Conservation (phyloP, 441 rosid genomes). For the Iberis amara region DNA sequence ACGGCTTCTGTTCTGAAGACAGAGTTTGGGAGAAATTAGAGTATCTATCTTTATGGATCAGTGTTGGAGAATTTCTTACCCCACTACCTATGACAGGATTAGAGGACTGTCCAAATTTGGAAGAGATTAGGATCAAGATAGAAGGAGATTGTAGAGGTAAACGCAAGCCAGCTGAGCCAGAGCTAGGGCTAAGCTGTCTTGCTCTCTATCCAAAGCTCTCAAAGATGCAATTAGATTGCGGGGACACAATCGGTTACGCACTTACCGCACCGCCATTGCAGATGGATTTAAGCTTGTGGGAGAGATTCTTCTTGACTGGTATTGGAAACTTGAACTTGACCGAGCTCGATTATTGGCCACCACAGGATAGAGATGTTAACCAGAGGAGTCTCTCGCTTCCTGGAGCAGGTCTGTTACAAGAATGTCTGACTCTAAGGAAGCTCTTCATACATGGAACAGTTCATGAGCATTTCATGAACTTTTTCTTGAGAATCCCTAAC, state of each 20-base stretch:
- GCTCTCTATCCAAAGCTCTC: slow-evolving; percentile 52
- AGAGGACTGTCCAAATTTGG: slow-evolving; percentile 65
- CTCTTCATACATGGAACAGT: slow-evolving; percentile 90
- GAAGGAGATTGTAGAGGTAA: slow-evolving; percentile 80
- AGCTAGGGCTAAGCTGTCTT: slow-evolving; percentile 67
- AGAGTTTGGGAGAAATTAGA: slow-evolving; percentile 67
- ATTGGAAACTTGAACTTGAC: slow-evolving; percentile 49
- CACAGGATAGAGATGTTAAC: slow-evolving; percentile 82
- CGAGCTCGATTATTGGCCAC: slow-evolving; percentile 89
- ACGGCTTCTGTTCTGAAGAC: slow-evolving; percentile 36
- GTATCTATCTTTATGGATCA: slow-evolving; percentile 70
- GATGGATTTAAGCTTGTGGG: slow-evolving; percentile 90
- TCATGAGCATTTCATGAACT: slow-evolving; percentile 79
- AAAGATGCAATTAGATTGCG: slow-evolving; percentile 75
- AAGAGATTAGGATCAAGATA: slow-evolving; percentile 64
- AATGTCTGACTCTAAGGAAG: slow-evolving; percentile 57
- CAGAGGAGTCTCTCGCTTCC: slow-evolving; percentile 79
- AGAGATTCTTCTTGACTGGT: slow-evolving; percentile 73
- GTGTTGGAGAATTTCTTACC: slow-evolving; percentile 55
- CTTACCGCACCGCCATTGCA: slow-evolving; percentile 78
- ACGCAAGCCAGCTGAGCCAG: slow-evolving; percentile 45
- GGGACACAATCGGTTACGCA: slow-evolving; percentile 64
- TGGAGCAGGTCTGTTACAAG: slow-evolving; percentile 57
- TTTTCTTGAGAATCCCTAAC: slow-evolving; percentile 45
- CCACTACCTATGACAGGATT: slow-evolving; percentile 58